These are phyloP conservation scores for Suillus tomentosus DNA, from an alignment of 768 basidiomycete genomes.

Conservation along the genomic window DNA sequence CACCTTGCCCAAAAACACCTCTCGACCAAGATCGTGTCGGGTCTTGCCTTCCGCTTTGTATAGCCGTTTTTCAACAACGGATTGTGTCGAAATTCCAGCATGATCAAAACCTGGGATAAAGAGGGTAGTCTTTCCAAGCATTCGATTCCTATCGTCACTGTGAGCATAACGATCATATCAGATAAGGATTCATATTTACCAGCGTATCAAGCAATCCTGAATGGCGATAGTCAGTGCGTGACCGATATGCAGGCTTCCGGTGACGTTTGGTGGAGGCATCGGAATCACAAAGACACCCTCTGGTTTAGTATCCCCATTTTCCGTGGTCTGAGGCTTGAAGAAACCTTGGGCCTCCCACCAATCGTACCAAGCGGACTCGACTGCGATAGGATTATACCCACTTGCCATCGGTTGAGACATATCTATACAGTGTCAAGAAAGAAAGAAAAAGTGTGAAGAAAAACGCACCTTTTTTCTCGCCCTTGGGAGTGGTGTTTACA, in stretches of 20 bases:
- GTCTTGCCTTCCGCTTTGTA: conserved; percentile 82
- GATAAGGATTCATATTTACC: conserved; percentile 49
- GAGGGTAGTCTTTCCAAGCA: conserved; percentile 89
- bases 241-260: conserved; percentile 93
- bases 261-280: conserved; percentile 94
- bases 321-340: conserved; percentile 73
- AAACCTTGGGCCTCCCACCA: conserved; percentile 95
- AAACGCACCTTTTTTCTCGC: conserved; percentile 87
- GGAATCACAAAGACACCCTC: conserved; percentile 84
- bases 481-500: conserved; percentile 86
- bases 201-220: conserved; percentile 87
- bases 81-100: conserved; percentile 97
- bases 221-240: conserved; percentile 92
- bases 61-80: conserved; percentile 92
- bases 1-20: conserved; percentile 86
- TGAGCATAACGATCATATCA: background rate
- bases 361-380: conserved; percentile 96
- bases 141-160: conserved; percentile 72
- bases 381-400: conserved; percentile 94
- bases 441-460: background rate
- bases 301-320: conserved; percentile 57
- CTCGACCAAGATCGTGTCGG: conserved; percentile 93
- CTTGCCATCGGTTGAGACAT: conserved; percentile 82
- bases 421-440: conserved; percentile 48
- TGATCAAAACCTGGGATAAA: conserved; percentile 97